Evolutionary conservation across 2,329 filamentous ascomycete species (phyloP), one percentile per base, ranked within the genome.

Genomic region (Aspergillus texensis): DNA sequence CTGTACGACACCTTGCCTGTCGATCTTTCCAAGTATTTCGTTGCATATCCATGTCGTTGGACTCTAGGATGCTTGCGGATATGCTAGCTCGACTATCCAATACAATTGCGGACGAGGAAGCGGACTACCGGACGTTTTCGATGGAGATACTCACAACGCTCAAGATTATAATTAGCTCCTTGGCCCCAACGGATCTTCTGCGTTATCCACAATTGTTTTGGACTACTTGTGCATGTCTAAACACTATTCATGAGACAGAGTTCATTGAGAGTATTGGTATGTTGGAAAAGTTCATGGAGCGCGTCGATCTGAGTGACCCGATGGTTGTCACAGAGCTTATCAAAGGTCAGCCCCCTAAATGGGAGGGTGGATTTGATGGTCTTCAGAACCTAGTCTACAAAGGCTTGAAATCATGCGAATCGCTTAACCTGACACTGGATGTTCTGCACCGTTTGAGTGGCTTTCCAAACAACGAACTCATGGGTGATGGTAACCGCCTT

Each of bases 21-120:
- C 90, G 95, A 32, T 99, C 96, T 0, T 98, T 99, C 79, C 96
- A 99, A 75, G 91, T 99, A 12, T 99, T 97, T 80, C 87, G 95
- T 36, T 98, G 94, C 74, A 94, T 98, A 60, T 86, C 96, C 32
- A 96, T 92, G 19, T 93, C 91, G 0, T 81, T 98, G 26, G 94
- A 99, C 73, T 93, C 96, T 69, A 85, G 89, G 62, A 99, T 98
- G 94, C 85, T 99, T 19, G 93, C 93, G 2, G 95, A 99, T 72
- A 99, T 99, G 93, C 87, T 99, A 26, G 94, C 92, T 14, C 87
- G 96, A 54, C 83, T 99, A 36, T 98, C 94, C 1, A 99, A 98
- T 76, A 99, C 95, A 0, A 95, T 99, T 71, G 94, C 96, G 0
- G 94, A 98, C 68, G 93, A 97, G 70, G 93, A 97, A 72, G 87